phyloP scores from a whole-genome alignment of 208 protist genomes.

The Wallacemonas sp. region DNA sequence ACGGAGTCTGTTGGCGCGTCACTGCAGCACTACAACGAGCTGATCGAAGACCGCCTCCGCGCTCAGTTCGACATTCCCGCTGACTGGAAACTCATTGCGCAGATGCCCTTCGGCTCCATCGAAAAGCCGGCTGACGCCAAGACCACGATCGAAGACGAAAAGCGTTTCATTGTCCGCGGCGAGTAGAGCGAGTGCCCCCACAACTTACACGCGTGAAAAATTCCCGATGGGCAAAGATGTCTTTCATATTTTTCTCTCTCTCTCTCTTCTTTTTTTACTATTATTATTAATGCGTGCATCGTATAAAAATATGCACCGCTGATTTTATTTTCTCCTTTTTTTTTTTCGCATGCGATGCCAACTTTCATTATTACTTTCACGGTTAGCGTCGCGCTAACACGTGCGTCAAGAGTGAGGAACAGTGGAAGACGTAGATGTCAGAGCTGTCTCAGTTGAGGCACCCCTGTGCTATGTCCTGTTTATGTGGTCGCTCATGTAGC shows the following conservation, averaged over 20 bases:
- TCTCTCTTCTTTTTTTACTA: neutral
- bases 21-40: constrained; percentile 58
- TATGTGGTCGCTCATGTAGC: too few species aligned
- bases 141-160: constrained; percentile 36
- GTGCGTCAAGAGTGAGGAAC: too few species aligned
- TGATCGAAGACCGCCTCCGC: constrained; percentile 37
- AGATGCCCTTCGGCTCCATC: constrained; percentile 66
- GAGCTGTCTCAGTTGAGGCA: neutral
- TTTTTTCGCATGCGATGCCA: neutral
- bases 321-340: constrained; percentile 2
- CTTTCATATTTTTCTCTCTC: neutral
- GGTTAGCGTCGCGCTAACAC: too few species aligned
- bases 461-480: too few species aligned
- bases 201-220: too few species aligned
- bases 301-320: constrained; percentile 1
- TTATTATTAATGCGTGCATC: neutral
- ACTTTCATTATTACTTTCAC: too few species aligned
- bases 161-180: constrained; percentile 38
- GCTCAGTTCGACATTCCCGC: constrained; percentile 36
- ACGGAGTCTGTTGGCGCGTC: constrained; percentile 38
- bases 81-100: constrained; percentile 47
- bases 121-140: constrained; percentile 33
- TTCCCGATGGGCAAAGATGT: too few species aligned
- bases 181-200: constrained; percentile 21
- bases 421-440: neutral